Evolutionary conservation across 768 basidiomycete species (phyloP).

Genomic region (Russula emetica): DNA sequence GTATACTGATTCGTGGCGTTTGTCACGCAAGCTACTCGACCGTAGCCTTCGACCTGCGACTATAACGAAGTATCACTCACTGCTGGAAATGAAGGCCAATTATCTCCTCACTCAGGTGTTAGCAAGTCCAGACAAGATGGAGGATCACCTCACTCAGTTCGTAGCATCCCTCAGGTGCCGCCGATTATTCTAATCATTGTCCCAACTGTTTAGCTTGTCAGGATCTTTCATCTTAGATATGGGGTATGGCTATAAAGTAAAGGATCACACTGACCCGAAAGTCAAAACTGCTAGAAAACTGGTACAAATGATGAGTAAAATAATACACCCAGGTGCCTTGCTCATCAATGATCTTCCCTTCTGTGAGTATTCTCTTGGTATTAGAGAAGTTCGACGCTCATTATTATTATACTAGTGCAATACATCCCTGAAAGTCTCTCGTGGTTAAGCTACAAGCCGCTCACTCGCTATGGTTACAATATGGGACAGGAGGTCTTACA

Average conservation of each 20-base stretch:
- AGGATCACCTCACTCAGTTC: background rate
- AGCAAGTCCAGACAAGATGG: background rate
- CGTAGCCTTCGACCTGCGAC: background rate
- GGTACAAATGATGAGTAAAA: background rate
- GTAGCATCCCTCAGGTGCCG: background rate
- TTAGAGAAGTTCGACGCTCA: too few relatives aligned
- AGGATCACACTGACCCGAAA: background rate
- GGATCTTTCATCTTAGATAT: constrained; percentile 3
- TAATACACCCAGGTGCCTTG: constrained; percentile 2
- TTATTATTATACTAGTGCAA: background rate
- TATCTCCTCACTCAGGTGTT: background rate
- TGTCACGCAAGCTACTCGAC: background rate
- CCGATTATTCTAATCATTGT: background rate
- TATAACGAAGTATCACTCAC: background rate
- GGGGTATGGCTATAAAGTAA: constrained; percentile 8
- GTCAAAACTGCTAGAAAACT: background rate
- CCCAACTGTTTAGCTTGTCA: background rate
- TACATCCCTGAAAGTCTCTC: constrained; percentile 12
- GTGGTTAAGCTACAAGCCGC: constrained; percentile 12
- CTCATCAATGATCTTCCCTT: constrained; percentile 18
- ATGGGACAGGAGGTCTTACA: background rate
- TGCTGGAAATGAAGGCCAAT: background rate
- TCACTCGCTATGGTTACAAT: background rate
- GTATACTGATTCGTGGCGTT: background rate
- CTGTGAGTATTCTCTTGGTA: background rate